A percentile compares a stretch with the other conserved stretches of the same genome.
phyloP scores from a whole-genome alignment of 345 rosid species.

The Euphorbia tirucalli region DNA sequence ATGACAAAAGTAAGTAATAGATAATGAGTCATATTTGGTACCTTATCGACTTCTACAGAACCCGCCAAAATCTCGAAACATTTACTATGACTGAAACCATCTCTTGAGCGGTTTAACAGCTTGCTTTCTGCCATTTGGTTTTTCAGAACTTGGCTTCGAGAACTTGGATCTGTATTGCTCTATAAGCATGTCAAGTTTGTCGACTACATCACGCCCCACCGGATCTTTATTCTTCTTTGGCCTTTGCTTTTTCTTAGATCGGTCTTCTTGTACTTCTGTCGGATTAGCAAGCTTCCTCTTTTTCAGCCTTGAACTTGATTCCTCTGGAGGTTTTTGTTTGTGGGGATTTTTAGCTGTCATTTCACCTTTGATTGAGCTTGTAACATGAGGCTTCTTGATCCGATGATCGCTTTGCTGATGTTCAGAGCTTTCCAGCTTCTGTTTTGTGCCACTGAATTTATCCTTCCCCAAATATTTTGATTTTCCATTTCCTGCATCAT shows the following conservation, averaged over 20 bases:
- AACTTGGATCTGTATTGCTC: slow-evolving; percentile 68
- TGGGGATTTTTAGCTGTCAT: not conserved
- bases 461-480: slow-evolving; percentile 21
- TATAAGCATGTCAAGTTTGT: slow-evolving; percentile 67
- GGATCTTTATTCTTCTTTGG: slow-evolving; percentile 48
- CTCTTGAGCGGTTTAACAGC: slow-evolving; percentile 48
- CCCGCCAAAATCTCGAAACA: not conserved
- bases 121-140: slow-evolving; percentile 40
- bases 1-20: not conserved
- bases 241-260: slow-evolving; percentile 36
- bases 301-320: slow-evolving; percentile 18
- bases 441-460: slow-evolving; percentile 15
- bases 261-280: slow-evolving; percentile 19
- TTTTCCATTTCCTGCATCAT: slow-evolving; percentile 26
- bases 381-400: slow-evolving; percentile 21
- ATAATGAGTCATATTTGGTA: not conserved
- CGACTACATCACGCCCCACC: slow-evolving; percentile 45
- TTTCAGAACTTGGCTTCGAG: slow-evolving; percentile 48
- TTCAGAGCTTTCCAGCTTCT: slow-evolving; percentile 25
- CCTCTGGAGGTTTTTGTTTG: slow-evolving; percentile 26
- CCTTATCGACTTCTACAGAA: not conserved
- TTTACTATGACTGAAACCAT: slow-evolving; percentile 55
- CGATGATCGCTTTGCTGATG: slow-evolving; percentile 21
- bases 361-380: slow-evolving; percentile 30
- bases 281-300: slow-evolving; percentile 45